Percentiles rank a stretch among this genome's conserved stretches.
These are phyloP conservation scores for Kodamaea suecica DNA, from an alignment of 1,139 yeast species.

Conservation along the genomic window DNA sequence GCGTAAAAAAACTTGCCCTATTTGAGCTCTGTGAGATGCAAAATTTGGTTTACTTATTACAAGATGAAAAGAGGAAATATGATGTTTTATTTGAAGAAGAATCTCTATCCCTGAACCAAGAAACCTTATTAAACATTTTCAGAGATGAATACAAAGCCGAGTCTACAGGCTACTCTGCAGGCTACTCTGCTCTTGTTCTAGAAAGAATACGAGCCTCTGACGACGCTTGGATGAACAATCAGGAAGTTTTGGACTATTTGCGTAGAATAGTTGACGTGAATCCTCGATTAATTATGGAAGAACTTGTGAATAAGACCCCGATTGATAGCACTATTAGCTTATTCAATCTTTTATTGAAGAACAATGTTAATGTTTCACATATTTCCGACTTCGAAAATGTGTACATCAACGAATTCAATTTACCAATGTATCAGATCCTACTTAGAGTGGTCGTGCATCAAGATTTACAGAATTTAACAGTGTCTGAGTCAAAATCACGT, in stretches of 20 bases:
- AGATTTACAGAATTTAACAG: constrained; percentile 15
- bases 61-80: background rate
- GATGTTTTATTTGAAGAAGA: background rate
- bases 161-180: background rate
- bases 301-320: constrained; percentile 18
- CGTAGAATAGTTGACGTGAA: constrained; percentile 19
- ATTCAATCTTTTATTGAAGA: constrained; percentile 17
- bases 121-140: constrained; percentile 15
- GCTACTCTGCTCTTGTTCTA: background rate
- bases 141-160: constrained; percentile 12
- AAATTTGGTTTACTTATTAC: background rate
- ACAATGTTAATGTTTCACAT: constrained; percentile 10
- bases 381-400: constrained; percentile 20
- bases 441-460: constrained; percentile 20
- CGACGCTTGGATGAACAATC: background rate
- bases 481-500: constrained; percentile 12
- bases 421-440: constrained; percentile 51
- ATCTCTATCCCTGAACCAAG: constrained; percentile 14
- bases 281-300: constrained; percentile 24
- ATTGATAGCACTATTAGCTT: constrained; percentile 22
- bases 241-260: constrained; percentile 12
- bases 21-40: background rate
- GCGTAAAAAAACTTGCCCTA: background rate
- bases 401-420: constrained; percentile 48
- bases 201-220: background rate